Evolutionary conservation across 1,139 yeast genomes (phyloP), one percentile per base, ranked within the genome.

Genomic region (Pichia sp.): DNA sequence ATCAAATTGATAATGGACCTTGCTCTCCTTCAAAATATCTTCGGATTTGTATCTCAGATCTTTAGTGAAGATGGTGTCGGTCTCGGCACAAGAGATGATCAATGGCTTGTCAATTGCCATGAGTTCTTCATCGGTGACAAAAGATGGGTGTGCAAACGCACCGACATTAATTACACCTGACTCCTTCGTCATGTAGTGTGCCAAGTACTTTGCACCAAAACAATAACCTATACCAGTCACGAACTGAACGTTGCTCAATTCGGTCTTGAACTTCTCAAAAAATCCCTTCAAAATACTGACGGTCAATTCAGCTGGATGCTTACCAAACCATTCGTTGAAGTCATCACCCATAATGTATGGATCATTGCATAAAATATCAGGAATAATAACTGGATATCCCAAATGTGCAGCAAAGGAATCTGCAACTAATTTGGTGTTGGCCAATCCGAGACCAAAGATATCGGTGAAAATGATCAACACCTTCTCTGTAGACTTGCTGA

Each of bases 81-180:
- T 58, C 59, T 82, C 85, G 31, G 94, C 91, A 41, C 84, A 85
- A 24, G 82, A 66, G 44, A 86, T 76, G 43, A 77, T 45, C 21
- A 86, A 32, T 20, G 95, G 94, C 45, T 68, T 72, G 2, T 50
- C 41, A 44, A 85, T 58, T 3, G 66, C 72, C 33, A 65, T 70
- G 34, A 84, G 67, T 49, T 82, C 93, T 21, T 76, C 86, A 22
- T 70, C 67, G 9, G 68, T 40, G 23, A 83, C 78, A 41, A 77
- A 67, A 2, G 93, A 78, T 11, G 96, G 96, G 58, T 87, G 96
- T 12, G 88, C 91, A 41, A 72, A 57, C 9, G 88, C 93, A 48
- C 72, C 86, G 22, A 68, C 81, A 42, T 76, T 70, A 21, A 74
- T 57, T 6, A 59, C 48, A 17, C 78, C 79, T 19, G 53, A 63